Evolutionary conservation across 2,329 filamentous ascomycete genomes (phyloP), one percentile per base, ranked within the genome.

Genomic region (Exophiala lecanii-corni): DNA sequence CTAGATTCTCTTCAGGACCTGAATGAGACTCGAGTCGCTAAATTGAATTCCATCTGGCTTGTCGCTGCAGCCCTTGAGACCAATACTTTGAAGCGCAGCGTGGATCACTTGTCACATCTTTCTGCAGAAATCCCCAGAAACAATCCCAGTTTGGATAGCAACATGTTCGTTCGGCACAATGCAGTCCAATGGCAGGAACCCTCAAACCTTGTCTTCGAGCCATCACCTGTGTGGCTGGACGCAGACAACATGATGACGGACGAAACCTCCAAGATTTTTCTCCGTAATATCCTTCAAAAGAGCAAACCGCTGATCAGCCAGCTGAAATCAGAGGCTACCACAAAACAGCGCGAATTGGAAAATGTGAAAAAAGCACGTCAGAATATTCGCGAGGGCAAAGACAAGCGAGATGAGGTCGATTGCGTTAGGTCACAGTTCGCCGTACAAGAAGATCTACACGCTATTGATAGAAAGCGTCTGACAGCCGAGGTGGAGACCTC

Each of bases 141-240:
- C 61, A 77, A 85, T 49, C 92, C 92, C 7, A 76, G 84, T 34
- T 76, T 98, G 30, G 94, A 98, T 65, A 94, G 89, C 15, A 87
- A 95, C 75, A 98, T 98, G 92, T 98, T 96, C 64, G 82, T 94
- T 44, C 82, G 85, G 49, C 92, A 98, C 70, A 98, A 98, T 59
- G 81, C 86, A 55, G 78, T 79, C 17, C 70, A 76, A 39, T 94
- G 86, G 75, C 81, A 88, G 58, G 91, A 97, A 59, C 92, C 92
- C 1, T 59, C 77, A 1, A 84, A 96, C 65, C 86, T 92, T 65
- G 72, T 70, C 9, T 98, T 98, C 57, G 92, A 98, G 64, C 85
- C 92, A 1, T 95, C 89, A 61, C 91, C 92, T 1, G 85, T 98
- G 19, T 98, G 94, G 92, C 84, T 96, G 58, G 94, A 98, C 57